Conservation (phyloP, 2,329 filamentous ascomycete species). For the Exutisphaerella laricina region DNA sequence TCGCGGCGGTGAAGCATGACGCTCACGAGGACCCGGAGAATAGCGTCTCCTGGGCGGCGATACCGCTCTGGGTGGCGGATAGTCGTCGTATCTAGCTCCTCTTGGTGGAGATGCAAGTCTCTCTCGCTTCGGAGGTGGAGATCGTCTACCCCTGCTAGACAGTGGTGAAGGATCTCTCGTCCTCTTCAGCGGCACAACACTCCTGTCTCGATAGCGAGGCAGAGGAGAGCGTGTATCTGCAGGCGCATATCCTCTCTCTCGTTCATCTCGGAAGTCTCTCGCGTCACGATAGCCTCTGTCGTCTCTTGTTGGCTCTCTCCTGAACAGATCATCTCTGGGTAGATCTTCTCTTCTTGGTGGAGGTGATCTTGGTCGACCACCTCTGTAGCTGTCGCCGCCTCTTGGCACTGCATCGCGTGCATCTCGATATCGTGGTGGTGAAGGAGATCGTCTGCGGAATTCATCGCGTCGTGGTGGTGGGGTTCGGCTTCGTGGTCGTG, state of each 20-base stretch:
- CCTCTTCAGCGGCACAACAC: slow-evolving; percentile 40
- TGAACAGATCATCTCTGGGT: slow-evolving; percentile 33
- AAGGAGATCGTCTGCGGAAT: slow-evolving; percentile 31
- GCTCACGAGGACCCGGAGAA: slow-evolving; percentile 38
- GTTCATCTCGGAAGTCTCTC: slow-evolving; percentile 31
- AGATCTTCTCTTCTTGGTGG: slow-evolving; percentile 32
- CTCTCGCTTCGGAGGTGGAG: slow-evolving; percentile 40
- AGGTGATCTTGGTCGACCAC: slow-evolving; percentile 28
- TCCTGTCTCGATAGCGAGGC: slow-evolving; percentile 39
- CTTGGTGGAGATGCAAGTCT: slow-evolving; percentile 36
- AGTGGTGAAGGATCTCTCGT: slow-evolving; percentile 44
- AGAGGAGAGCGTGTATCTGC: slow-evolving; percentile 35
- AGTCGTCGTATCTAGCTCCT: slow-evolving; percentile 41
- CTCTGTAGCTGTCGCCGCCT: slow-evolving; percentile 34
- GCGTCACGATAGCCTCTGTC: slow-evolving; percentile 25
- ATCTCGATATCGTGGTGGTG: slow-evolving; percentile 27
- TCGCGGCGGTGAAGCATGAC: slow-evolving; percentile 29
- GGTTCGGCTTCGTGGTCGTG: slow-evolving; percentile 28
- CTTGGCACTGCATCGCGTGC: slow-evolving; percentile 19
- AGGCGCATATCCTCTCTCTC: slow-evolving; percentile 22
- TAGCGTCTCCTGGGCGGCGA: slow-evolving; percentile 37
- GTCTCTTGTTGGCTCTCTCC: slow-evolving; percentile 32
- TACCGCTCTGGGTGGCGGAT: slow-evolving; percentile 36
- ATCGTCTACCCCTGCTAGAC: slow-evolving; percentile 42
- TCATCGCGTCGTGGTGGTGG: slow-evolving; percentile 28